phyloP scores from a whole-genome alignment of 2,329 filamentous ascomycete genomes.

The Clarireedia paspali region DNA sequence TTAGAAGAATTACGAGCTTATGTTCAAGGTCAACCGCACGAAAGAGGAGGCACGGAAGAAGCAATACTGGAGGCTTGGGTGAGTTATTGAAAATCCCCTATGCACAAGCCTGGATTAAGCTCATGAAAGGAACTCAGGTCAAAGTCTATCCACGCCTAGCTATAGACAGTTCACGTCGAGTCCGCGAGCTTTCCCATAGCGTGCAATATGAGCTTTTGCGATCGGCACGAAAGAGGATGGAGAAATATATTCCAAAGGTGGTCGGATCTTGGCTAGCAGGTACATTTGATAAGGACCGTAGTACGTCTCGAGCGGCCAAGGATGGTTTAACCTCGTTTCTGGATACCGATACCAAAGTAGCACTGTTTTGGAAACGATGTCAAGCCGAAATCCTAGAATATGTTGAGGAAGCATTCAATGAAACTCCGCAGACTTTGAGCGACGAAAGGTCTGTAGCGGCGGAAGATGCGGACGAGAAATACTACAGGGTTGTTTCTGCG shows the following conservation, averaged over 20 bases:
- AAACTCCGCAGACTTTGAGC: constrained; percentile 75
- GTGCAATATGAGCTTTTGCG: constrained; percentile 58
- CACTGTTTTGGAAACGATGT: constrained; percentile 71
- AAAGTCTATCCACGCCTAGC: constrained; percentile 82
- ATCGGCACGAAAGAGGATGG: constrained; percentile 72
- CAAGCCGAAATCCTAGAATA: constrained; percentile 76
- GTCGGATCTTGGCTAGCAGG: constrained; percentile 90
- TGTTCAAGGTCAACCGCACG: constrained; percentile 46
- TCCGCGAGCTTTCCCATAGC: constrained; percentile 77
- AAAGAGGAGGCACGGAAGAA: constrained; percentile 63
- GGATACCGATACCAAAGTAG: constrained; percentile 69
- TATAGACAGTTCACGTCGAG: constrained; percentile 80
- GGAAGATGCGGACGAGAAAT: constrained; percentile 83
- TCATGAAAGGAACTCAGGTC: constrained; percentile 43
- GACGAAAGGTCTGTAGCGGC: constrained; percentile 77
- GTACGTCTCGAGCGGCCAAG: constrained; percentile 66
- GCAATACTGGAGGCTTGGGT: constrained; percentile 85
- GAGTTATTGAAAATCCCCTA: constrained; percentile 33
- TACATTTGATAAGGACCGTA: constrained; percentile 75
- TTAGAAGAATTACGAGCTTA: constrained; percentile 74
- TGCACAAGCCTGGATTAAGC: neutral
- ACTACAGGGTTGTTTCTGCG: constrained; percentile 61
- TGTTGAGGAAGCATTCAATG: constrained; percentile 69
- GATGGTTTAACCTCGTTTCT: constrained; percentile 73
- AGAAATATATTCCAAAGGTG: constrained; percentile 66